Percentiles rank a stretch among this genome's conserved stretches.
Conservation (phyloP, 2,329 filamentous ascomycete genomes). For the Pseudogymnoascus sp. region DNA sequence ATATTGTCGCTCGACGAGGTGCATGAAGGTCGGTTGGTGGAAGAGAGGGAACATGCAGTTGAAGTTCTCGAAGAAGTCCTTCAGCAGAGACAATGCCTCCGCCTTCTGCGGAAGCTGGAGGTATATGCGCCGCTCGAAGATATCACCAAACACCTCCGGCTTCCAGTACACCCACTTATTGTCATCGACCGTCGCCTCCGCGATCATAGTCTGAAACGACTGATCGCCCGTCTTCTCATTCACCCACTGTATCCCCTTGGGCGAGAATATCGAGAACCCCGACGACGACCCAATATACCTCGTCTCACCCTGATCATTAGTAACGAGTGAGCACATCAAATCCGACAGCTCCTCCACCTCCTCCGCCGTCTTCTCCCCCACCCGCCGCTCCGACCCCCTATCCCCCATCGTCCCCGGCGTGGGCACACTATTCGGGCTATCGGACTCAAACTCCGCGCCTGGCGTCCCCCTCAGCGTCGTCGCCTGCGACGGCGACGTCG, state of each 20-base stretch:
- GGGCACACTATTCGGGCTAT: constrained; percentile 43
- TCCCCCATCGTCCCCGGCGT: constrained; percentile 36
- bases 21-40: constrained; percentile 97
- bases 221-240: constrained; percentile 95
- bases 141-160: constrained; percentile 89
- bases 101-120: constrained; percentile 67
- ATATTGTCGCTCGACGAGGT: constrained; percentile 89
- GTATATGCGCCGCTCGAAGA: constrained; percentile 81
- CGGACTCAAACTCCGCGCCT: constrained; percentile 34
- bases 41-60: constrained; percentile 98
- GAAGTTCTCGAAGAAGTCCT: constrained; percentile 97
- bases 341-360: constrained; percentile 87
- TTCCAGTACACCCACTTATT: constrained; percentile 98
- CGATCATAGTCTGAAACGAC: constrained; percentile 93
- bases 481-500: constrained; percentile 23
- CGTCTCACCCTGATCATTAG: constrained; percentile 89
- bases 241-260: constrained; percentile 96
- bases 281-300: constrained; percentile 95
- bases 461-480: constrained; percentile 31
- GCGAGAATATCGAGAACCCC: constrained; percentile 97
- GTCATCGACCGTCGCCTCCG: constrained; percentile 81
- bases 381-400: constrained; percentile 28
- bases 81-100: constrained; percentile 81
- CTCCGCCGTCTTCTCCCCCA: constrained; percentile 48
- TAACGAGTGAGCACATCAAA: constrained; percentile 98